A percentile compares a stretch with the other conserved stretches of the same genome.
Evolutionary conservation across 495 filamentous ascomycete genomes (phyloP).

Genomic region (Neurospora sp.): DNA sequence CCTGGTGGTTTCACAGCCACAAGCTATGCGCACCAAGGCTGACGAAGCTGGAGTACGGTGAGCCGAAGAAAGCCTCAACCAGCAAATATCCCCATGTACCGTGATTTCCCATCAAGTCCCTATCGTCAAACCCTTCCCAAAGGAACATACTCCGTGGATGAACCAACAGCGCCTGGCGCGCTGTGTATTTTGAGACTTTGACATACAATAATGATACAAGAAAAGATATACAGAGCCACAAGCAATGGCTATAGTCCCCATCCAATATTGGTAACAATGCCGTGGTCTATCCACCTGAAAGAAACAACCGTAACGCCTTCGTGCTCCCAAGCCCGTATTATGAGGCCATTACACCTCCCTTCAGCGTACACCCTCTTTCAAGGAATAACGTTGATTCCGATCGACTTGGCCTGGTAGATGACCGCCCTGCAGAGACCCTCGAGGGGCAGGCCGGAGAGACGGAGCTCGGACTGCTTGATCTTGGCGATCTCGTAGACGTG

Average conservation of each 20-base stretch:
- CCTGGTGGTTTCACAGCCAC: neutral
- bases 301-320: conserved; percentile 20
- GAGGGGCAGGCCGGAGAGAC: conserved; percentile 69
- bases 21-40: neutral
- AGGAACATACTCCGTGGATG: neutral
- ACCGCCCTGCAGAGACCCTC: conserved; percentile 78
- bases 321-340: conserved; percentile 1
- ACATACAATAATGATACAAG: conserved; percentile 4
- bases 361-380: conserved; percentile 24
- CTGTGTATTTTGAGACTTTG: neutral
- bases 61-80: neutral
- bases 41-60: neutral
- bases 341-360: neutral
- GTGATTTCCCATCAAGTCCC: neutral
- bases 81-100: neutral
- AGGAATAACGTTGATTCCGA: conserved; percentile 72
- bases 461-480: conserved; percentile 80
- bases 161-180: neutral
- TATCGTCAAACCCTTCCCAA: neutral
- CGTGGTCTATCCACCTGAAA: neutral
- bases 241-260: neutral
- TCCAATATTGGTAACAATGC: neutral
- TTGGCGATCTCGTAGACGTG: conserved; percentile 97
- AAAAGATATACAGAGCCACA: conserved; percentile 3
- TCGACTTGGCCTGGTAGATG: conserved; percentile 77